A percentile compares a stretch with the other conserved stretches of the same genome.
These are phyloP conservation scores for Quercus tomentella DNA, from an alignment of 331 rosid species.

Conservation along the genomic window DNA sequence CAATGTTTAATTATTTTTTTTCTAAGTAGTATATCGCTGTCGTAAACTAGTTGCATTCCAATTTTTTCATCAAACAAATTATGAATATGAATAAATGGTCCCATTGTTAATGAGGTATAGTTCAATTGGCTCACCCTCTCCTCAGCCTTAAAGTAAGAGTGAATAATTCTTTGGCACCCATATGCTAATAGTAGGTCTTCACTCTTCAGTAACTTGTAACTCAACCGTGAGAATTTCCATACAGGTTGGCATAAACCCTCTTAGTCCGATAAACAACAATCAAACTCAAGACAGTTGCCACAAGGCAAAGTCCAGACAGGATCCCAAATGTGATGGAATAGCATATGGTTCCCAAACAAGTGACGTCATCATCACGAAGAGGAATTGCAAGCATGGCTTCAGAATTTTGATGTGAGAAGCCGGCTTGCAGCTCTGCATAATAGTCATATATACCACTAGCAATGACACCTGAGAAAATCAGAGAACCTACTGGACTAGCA, in stretches of 20 bases:
- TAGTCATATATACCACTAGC: slow-evolving; percentile 66
- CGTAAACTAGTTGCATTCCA: no score
- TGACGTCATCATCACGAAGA: slow-evolving; percentile 9
- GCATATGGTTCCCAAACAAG: slow-evolving; percentile 52
- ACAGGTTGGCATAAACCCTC: slow-evolving; percentile 63
- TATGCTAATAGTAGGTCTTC: slow-evolving; percentile 6
- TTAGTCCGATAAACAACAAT: slow-evolving; percentile 60
- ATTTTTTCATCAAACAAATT: no score
- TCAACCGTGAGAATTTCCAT: slow-evolving; percentile 34
- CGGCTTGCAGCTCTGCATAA: slow-evolving; percentile 62
- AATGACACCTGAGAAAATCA: slow-evolving; percentile 58
- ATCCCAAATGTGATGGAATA: slow-evolving; percentile 62
- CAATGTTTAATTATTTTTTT: no score
- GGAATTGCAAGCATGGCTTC: slow-evolving; percentile 1
- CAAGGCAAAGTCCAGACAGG: slow-evolving; percentile 57
- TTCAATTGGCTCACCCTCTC: no score
- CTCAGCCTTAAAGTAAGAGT: neutral
- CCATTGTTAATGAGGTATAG: no score
- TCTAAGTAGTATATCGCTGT: no score
- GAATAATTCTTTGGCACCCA: neutral
- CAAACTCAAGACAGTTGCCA: slow-evolving; percentile 53
- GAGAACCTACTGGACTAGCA: slow-evolving; percentile 63
- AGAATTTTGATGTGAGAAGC: neutral
- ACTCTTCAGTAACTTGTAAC: neutral
- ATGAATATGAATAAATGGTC: no score